Evolutionary conservation across 1,284 basidiomycete genomes (phyloP).

Genomic region (Apiotrichum veenhuisii): DNA sequence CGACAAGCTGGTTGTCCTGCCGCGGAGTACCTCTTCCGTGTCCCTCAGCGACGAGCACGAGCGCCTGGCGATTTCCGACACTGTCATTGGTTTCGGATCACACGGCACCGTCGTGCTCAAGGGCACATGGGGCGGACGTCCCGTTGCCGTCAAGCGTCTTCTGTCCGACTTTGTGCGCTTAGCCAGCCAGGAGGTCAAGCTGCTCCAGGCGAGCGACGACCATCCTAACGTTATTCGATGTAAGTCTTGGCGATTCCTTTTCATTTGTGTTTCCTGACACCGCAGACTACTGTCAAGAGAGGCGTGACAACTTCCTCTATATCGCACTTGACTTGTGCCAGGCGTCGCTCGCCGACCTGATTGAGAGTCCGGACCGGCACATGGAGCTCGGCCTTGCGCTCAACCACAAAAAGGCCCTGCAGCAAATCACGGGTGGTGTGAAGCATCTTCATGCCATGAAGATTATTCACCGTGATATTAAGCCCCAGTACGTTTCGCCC

Average conservation of each 20-base stretch:
- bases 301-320: conserved; percentile 87
- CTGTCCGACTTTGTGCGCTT: conserved; percentile 93
- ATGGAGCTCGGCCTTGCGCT: conserved; percentile 68
- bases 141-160: conserved; percentile 94
- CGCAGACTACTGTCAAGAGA: conserved; percentile 87
- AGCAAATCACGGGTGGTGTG: conserved; percentile 82
- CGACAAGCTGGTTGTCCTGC: conserved; percentile 41
- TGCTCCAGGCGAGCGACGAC: conserved; percentile 93
- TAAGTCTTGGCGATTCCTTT: conserved; percentile 23
- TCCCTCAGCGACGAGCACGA: conserved; percentile 39
- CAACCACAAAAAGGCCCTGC: conserved; percentile 81
- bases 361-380: conserved; percentile 68
- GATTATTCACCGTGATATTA: conserved; percentile 96
- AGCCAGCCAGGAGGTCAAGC: conserved; percentile 86
- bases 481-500: conserved; percentile 64
- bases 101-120: conserved; percentile 93
- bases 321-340: conserved; percentile 97
- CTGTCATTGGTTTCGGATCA: conserved; percentile 83
- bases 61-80: conserved; percentile 66
- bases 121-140: conserved; percentile 89
- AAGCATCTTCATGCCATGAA: conserved; percentile 90
- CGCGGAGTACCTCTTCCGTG: conserved; percentile 33
- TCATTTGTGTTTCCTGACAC: background rate
- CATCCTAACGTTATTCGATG: conserved; percentile 96
- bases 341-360: conserved; percentile 85